Base-by-base conservation (phyloP, 2,329 filamentous ascomycete species). In the Hypoxylon sp. region DNA sequence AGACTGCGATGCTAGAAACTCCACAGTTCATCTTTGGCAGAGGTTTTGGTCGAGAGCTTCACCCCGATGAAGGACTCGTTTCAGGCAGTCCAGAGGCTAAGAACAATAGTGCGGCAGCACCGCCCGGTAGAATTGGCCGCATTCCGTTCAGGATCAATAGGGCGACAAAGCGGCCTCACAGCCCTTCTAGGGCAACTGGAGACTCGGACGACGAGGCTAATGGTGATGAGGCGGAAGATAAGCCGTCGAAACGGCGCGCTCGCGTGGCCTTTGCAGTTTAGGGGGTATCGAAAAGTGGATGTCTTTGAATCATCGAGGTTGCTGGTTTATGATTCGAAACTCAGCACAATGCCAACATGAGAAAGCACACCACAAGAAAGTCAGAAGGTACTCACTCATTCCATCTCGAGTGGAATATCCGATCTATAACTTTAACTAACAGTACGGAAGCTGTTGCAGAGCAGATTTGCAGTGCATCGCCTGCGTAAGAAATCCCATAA, bases 11-110 rank as follows among this genome's bases (percentile, higher is more conserved):
- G 28, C 75, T 89, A 14, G 67, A 74, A 41, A 74, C 73, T 4
- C 83, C 85, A 2, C 85, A 85, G 70, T 80, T 78, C 14, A 75
- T 89, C 2, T 89, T 89, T 61, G 83, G 85, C 0, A 78, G 81
- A 64, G 84, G 82, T 2, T 85, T 85, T 61, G 84, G 84, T 3
- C 76, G 77, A 3, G 74, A 75, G 25, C 50, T 79, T 13, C 77
- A 85, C 46, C 82, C 84, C 0, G 83, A 87, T 46, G 83, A 86
- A 21, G 85, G 80, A 11, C 73, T 86, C 38, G 70, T 84, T n/a
- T 69, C 62, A 34, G 65, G 63, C 13, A 76, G 70, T 36, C 75
- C 74, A 5, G 68, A 72, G 30, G 28, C 48, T 28, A 71, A 65
- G 45, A 51, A 6, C 2, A 61, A 53, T 4, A 13, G 13, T 14